Evolutionary conservation across 148 eudicot genomes (phyloP), one percentile per base, ranked within the genome.

Genomic region (Vaccinium macrocarpon): DNA sequence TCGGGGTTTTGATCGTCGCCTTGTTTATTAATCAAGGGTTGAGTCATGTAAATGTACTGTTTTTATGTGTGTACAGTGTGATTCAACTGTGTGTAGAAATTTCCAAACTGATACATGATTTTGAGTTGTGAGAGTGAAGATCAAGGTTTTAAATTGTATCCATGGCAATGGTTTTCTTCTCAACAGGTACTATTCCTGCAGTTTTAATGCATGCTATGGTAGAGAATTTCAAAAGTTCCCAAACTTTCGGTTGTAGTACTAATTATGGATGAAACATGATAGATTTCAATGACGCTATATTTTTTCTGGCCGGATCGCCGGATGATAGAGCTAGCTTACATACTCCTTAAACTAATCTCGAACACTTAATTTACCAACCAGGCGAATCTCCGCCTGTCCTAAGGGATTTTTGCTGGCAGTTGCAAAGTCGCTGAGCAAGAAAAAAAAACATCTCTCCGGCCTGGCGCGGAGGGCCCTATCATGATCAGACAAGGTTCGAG

Each of bases 21-120:
- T 12, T 29, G 48, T 11, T n/a, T 51, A 78, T 23, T 78, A 78
- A 51, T 76, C 53, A 76, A 48, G 55, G 80, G 9, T 78, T 78
- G 55, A 15, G 35, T 78, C 56, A 50, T 78, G 59, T 78, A 50
- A 50, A 50, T 78, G 23, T 78, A 5, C n/a, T 78, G 5, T 16
- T 25, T 78, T 15, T 25, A 8, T 68, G 59, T 29, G 59, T 78
- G 42, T 21, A 53, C 18, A 53, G 48, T 12, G 48, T 78, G 62
- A 18, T 78, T 53, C n/a, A 2, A 27, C 16, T 78, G 38, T 53
- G 64, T 38, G 21, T 35, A 8, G 7, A 27, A 11, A 18, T 15
- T 52, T 12, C 29, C 8, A 78, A 27, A 53, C 13, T 78, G 64
- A 27, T 50, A 25, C 35, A 51, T 52, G 10, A 19, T 77, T 77